These are phyloP conservation scores for Coprinopsis cinerea DNA, from an alignment of 768 basidiomycete species.

Conservation along the genomic window DNA sequence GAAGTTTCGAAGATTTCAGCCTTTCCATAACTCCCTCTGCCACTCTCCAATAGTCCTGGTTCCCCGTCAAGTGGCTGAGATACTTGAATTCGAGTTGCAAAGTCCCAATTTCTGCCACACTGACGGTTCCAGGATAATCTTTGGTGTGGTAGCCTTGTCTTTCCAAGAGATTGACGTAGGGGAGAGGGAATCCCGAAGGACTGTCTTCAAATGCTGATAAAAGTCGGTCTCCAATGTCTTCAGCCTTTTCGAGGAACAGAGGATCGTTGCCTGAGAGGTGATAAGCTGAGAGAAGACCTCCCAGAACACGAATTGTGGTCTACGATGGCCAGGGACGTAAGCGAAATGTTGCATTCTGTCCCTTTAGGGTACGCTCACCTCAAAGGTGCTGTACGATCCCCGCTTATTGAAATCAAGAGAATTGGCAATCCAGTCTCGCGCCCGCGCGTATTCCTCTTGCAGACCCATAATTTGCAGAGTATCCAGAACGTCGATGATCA, in stretches of 20 bases:
- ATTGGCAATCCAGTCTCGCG: slow-evolving; percentile 71
- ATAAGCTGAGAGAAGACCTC: slow-evolving; percentile 84
- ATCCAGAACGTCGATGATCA: slow-evolving; percentile 86
- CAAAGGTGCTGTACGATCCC: slow-evolving; percentile 81
- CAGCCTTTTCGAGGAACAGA: slow-evolving; percentile 71
- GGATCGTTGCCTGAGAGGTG: slow-evolving; percentile 69
- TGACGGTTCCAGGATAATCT: slow-evolving; percentile 57
- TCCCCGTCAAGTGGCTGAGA: slow-evolving; percentile 68
- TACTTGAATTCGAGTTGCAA: slow-evolving; percentile 90
- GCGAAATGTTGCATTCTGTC: too few species aligned
- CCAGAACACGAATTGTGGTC: slow-evolving; percentile 91
- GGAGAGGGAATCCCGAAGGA: slow-evolving; percentile 70
- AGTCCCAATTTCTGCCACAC: slow-evolving; percentile 81
- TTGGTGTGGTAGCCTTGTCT: slow-evolving; percentile 56
- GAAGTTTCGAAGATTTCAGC: slow-evolving; percentile 52
- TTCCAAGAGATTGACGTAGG: slow-evolving; percentile 67
- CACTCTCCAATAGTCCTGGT: slow-evolving; percentile 78
- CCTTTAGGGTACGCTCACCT: slow-evolving; percentile 49
- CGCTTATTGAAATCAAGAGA: slow-evolving; percentile 75
- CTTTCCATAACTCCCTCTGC: slow-evolving; percentile 72
- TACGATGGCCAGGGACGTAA: slow-evolving; percentile 23
- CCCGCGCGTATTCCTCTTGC: slow-evolving; percentile 71
- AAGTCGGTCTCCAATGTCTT: slow-evolving; percentile 80
- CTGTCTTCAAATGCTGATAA: slow-evolving; percentile 74
- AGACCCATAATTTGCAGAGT: slow-evolving; percentile 87